Conservation (phyloP, 1,139 yeast genomes). For the Diutina sp. region DNA sequence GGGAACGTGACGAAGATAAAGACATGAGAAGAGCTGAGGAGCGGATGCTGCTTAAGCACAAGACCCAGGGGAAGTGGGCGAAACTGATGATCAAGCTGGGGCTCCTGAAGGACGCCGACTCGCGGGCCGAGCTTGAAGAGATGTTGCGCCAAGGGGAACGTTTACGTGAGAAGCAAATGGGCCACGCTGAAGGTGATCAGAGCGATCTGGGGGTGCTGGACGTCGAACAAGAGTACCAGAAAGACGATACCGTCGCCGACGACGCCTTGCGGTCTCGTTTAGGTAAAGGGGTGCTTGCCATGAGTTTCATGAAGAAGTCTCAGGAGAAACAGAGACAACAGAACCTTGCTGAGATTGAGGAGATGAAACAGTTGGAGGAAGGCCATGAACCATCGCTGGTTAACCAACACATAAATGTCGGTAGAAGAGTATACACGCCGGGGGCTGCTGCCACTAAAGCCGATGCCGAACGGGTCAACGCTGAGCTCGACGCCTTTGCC, state of each 20-base stretch:
- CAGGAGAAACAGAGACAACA: conserved; percentile 48
- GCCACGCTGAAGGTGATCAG: conserved; percentile 44
- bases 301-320: conserved; percentile 93
- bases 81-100: conserved; percentile 84
- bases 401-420: conserved; percentile 48
- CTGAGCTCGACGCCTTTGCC: conserved; percentile 12
- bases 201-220: conserved; percentile 39
- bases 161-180: conserved; percentile 62
- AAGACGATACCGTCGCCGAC: conserved; percentile 20
- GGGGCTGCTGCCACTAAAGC: conserved; percentile 34
- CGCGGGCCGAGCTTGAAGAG: conserved; percentile 84
- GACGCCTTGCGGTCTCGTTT: conserved; percentile 23
- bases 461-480: conserved; percentile 29
- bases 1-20: conserved; percentile 47
- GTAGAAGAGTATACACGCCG: conserved; percentile 78
- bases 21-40: conserved; percentile 73
- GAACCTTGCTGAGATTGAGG: conserved; percentile 40
- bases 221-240: conserved; percentile 32
- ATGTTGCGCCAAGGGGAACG: conserved; percentile 84
- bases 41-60: conserved; percentile 85
- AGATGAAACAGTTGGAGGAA: conserved; percentile 30
- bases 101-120: conserved; percentile 71
- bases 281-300: conserved; percentile 80
- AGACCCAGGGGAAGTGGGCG: conserved; percentile 85
- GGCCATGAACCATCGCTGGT: conserved; percentile 21